A percentile compares a stretch with the other conserved stretches of the same genome.
Evolutionary conservation across 2,329 filamentous ascomycete species (phyloP).

Genomic region (Fusarium tanahbumbuense): DNA sequence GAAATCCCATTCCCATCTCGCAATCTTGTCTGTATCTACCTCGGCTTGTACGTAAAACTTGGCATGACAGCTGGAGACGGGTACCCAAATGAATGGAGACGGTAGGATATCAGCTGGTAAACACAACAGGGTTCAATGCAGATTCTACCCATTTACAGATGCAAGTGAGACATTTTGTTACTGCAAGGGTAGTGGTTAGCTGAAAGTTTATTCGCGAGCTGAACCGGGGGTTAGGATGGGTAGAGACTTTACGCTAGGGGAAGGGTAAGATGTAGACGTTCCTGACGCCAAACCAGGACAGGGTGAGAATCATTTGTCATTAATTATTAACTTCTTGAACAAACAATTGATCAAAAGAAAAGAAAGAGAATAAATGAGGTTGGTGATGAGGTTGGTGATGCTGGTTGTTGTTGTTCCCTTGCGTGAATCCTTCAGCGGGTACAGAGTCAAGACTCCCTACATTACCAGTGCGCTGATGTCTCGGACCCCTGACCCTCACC

Average conservation of each 20-base stretch:
- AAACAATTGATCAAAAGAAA: background rate
- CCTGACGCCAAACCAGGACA: conserved; percentile 23
- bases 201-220: background rate
- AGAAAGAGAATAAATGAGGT: background rate
- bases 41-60: background rate
- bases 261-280: conserved; percentile 13
- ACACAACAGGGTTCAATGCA: background rate
- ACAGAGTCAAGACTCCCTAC: conserved; percentile 14
- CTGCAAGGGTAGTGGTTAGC: background rate
- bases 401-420: conserved; percentile 1
- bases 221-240: background rate
- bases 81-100: no score
- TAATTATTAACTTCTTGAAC: background rate
- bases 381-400: no score
- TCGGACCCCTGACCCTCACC: conserved; percentile 17
- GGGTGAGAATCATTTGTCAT: background rate
- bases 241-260: background rate
- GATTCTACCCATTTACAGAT: background rate
- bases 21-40: background rate
- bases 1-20: background rate
- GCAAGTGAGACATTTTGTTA: conserved; percentile 3
- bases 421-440: background rate
- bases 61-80: background rate
- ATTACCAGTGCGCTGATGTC: conserved; percentile 27
- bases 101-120: background rate